Conservation (phyloP, 257 asterid genomes). For the Marsdenia floribunda region DNA sequence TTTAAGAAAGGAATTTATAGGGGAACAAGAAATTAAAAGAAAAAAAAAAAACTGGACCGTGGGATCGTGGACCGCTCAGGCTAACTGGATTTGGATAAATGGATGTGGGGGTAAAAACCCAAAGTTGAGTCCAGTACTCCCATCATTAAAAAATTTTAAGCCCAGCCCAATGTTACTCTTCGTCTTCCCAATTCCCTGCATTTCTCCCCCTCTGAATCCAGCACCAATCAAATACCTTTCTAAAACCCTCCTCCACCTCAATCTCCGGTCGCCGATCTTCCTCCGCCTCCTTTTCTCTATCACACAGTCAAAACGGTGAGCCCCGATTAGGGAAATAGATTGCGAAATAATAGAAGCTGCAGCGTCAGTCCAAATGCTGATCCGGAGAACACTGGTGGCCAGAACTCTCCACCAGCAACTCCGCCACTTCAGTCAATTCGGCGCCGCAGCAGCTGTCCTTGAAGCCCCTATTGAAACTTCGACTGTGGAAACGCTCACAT, state of each 20-base stretch:
- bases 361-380: conserved; percentile 49
- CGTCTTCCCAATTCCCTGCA: not conserved
- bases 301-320: not conserved
- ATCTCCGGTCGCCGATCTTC: not conserved
- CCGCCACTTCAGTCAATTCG: conserved; percentile 32
- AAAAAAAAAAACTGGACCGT: too few species aligned
- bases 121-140: not conserved
- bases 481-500: conserved; percentile 26
- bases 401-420: conserved; percentile 32
- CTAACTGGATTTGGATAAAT: too few species aligned
- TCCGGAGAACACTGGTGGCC: conserved; percentile 48
- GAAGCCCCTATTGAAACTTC: conserved; percentile 26
- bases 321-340: not conserved
- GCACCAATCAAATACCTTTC: conserved; percentile 16
- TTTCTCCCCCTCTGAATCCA: not conserved
- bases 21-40: too few species aligned
- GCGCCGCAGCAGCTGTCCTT: conserved; percentile 45
- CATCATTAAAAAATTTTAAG: not conserved
- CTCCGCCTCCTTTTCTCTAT: not conserved
- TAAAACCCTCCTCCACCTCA: conserved; percentile 39
- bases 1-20: too few species aligned
- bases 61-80: too few species aligned
- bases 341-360: not conserved
- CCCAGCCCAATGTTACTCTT: not conserved
- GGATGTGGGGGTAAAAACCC: not conserved